Conservation (phyloP, 768 basidiomycete species). For the Postia placenta region DNA sequence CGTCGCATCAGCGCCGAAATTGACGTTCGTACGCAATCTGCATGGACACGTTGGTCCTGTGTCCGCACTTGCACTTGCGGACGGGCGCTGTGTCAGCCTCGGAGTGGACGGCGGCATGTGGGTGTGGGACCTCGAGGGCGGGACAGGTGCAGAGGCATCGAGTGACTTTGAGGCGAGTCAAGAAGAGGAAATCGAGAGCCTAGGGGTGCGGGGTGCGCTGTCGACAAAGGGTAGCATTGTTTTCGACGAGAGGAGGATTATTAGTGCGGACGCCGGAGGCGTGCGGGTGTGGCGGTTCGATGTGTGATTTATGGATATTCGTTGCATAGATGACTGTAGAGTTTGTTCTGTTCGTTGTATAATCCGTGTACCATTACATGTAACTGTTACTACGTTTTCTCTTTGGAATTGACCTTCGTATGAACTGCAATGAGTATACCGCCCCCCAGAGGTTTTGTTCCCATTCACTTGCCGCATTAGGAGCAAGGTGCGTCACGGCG, state of each 20-base stretch:
- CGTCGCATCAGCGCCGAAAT: constrained; percentile 49
- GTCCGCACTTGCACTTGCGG: constrained; percentile 63
- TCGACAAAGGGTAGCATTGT: constrained; percentile 40
- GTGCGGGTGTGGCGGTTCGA: constrained; percentile 54
- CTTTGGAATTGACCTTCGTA: no score
- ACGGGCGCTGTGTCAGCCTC: constrained; percentile 78
- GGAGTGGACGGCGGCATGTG: constrained; percentile 68
- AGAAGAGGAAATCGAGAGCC: constrained; percentile 23
- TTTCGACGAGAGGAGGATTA: constrained; percentile 73
- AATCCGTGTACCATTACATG: background rate
- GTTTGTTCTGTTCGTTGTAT: background rate
- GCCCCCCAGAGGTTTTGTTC: no score
- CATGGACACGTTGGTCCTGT: constrained; percentile 67
- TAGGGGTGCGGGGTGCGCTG: constrained; percentile 30
- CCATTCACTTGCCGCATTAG: no score
- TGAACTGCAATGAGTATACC: no score
- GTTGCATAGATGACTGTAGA: background rate
- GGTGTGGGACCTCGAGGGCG: constrained; percentile 81
- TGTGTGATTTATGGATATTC: constrained; percentile 29
- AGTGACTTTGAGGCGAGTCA: constrained; percentile 1
- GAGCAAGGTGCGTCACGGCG: no score
- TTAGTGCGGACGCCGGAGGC: constrained; percentile 35
- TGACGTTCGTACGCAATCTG: constrained; percentile 66
- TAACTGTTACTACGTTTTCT: no score
- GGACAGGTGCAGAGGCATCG: constrained; percentile 27